Base-by-base conservation (phyloP, 805 yeast genomes). In the Vanderwaltozyma polyspora region DNA sequence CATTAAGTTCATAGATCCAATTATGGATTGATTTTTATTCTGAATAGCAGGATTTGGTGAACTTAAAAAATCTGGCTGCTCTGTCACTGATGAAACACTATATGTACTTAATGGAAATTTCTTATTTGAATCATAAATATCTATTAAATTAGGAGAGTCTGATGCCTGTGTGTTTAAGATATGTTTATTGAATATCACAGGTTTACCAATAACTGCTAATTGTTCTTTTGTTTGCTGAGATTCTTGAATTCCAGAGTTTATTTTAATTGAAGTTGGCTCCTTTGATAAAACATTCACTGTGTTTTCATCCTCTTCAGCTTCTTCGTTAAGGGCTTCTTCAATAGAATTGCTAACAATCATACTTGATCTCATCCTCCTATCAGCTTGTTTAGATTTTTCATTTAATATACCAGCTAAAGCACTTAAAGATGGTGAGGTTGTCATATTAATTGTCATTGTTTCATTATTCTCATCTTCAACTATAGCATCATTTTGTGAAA, bases 351-450 rank as follows among this genome's bases (percentile, higher is more conserved):
- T 44, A 6, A 43, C 32, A 7, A 41, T 17, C 27, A 36, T 36
- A 30, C 41, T 40, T 8, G 40, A 29, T 21, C 44, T 43, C 40
- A 41, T 46, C 29, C 42, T 48, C 25, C 38, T 43, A 25, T 49
- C 59, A 13, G 59, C 56, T 30, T 39, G 46, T 21, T 50, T 54
- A 5, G 59, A 50, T 28, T 61, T 63, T 34, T 58, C 61, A 36
- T 58, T 63, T 25, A 65, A 45, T 18, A 64, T 55, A 25, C 57
- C 56, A 1, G 67, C 66, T n/a, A 65, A 39, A 0, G 67, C 68
- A 37, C 65, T 58, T 25, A 65, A 46, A 0, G 68, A 63, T 3
- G 70, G 70, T 2, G 68, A 64, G 16, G 64, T 53, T 3, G 66
- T 60, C 58, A 64, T 61, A 26, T 58, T 57, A 14, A 57, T 46